Base-by-base conservation (phyloP, 2,329 filamentous ascomycete species). In the Fusarium ambrosium region DNA sequence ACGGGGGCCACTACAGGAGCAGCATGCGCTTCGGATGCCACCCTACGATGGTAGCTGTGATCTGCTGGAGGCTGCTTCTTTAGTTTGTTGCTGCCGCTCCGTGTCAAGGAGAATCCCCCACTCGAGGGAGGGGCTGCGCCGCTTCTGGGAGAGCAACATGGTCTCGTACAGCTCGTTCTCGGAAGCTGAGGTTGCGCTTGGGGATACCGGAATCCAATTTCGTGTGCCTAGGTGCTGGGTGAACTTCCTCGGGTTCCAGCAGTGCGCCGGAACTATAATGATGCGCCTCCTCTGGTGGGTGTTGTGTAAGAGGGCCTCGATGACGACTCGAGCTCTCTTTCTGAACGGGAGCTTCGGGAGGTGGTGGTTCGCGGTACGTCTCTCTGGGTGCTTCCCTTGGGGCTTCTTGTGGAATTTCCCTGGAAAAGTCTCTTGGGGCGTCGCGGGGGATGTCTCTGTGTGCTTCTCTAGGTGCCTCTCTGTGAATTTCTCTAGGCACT, bases 171-270 rank as follows among this genome's bases (percentile, higher is more conserved):
- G 89, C 85, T 62, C 89, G 87, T 72, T 92, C 90, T n/a, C 89
- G 88, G 80, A 90, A 90, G 80, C 90, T 92, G 45, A 90, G 78
- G 62, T 90, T 89, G 60, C 89, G 87, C 78, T 88, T 87, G 4
- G 88, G 87, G 18, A 86, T 77, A 16, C 80, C 82, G 10, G 82
- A 79, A 9, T 75, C 71, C 29, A 76, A 72, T 27, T 79, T 76
- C 16, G 64, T 53, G n/a, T 62, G 73, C 24, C 61, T 69, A 36
- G 77, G 73, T 20, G 61, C 45, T 16, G 71, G 66, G 9, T 68
- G 59, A 53, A 41, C 29, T 53, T 71, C 65, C 14, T 77, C 73
- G 37, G 76, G 74, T 10, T 77, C 76, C n/a, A 76, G 74, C 39
- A 77, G 51, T 60, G 71, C 63, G 53, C 71, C 68, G 71, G 71